Evolutionary conservation across 2,329 filamentous ascomycete species (phyloP), one percentile per base, ranked within the genome.

Genomic region (Aspergillus fijiensis): DNA sequence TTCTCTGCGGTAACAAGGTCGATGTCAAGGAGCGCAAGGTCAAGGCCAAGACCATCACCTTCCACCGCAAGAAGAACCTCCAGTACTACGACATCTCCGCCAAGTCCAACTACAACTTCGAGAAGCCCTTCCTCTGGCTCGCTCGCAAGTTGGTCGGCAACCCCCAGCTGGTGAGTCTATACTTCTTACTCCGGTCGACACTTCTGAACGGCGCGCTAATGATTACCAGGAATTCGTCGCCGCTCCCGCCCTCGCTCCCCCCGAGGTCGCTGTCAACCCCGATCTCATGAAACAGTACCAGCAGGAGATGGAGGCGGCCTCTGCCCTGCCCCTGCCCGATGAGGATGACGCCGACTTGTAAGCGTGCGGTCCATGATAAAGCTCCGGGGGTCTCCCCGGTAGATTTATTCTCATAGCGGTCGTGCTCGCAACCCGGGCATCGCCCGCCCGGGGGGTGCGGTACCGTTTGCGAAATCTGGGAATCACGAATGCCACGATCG

Each of bases 61-160:
- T 99, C 91, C 95, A 99, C 87, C 92, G 95, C 83, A 99, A 99
- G 91, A 99, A 99, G 89, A 99, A 98, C 84, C 89, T 99, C 56
- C 95, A 99, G 84, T 99, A 98, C 88, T 99, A 99, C 87, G 95
- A 98, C 74, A 98, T 98, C 79, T 97, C 92, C 48, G 95, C 95
- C 82, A 99, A 98, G 86, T 97, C 93, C 77, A 98, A 98, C 87
- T 98, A 99, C 85, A 98, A 98, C 89, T 98, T 98, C 81, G 94
- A 98, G 89, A 99, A 98, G 88, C 94, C 94, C 66, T 98, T 99
- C 91, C 89, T 98, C 73, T 98, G 95, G 95, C 89, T 99, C 73
- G 94, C 93, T 71, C 89, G 95, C 80, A 99, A 99, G 89, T 89
- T 99, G 61, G 93, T 96, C 72, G 95, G 94, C 81, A 98, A 98